Conservation (phyloP, 208 protist species). For the Wallacemonas rigidus region DNA sequence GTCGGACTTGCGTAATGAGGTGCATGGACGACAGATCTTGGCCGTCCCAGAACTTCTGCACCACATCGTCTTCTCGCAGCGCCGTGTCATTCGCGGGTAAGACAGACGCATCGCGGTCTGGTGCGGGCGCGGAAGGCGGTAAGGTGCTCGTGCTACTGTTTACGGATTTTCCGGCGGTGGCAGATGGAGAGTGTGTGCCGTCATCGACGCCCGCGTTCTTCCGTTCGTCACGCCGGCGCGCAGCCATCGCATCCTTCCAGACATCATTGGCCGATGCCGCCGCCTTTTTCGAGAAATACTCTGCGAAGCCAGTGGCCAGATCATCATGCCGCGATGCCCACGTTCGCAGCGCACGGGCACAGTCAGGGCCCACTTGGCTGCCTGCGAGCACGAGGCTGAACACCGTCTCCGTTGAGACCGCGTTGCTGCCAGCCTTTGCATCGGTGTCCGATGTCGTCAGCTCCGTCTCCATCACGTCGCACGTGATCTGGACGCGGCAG, state of each 20-base stretch:
- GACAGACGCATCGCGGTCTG: no score
- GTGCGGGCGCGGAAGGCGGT: no score
- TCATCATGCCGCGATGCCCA: conserved; percentile 13
- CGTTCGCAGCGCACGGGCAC: neutral
- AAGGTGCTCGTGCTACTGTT: no score
- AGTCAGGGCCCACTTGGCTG: neutral
- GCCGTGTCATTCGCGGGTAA: neutral
- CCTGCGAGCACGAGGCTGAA: conserved; percentile 9
- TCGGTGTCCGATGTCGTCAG: neutral
- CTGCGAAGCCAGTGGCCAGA: neutral
- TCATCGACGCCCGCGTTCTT: neutral
- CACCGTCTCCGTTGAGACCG: neutral
- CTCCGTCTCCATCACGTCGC: conserved; percentile 11
- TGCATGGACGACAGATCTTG: conserved; percentile 9
- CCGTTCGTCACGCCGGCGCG: neutral
- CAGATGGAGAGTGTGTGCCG: neutral
- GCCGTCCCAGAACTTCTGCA: conserved; percentile 10
- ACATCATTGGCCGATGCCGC: neutral
- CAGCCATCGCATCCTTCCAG: neutral
- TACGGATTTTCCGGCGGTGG: no score
- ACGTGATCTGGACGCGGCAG: conserved; percentile 24
- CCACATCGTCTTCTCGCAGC: neutral
- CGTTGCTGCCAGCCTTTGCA: no score
- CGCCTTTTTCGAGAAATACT: neutral
- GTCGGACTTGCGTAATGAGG: conserved; percentile 19